A percentile compares a stretch with the other conserved stretches of the same genome.
Conservation (phyloP, 352 stramenopile genomes). For the Thraustochytrium sp. region DNA sequence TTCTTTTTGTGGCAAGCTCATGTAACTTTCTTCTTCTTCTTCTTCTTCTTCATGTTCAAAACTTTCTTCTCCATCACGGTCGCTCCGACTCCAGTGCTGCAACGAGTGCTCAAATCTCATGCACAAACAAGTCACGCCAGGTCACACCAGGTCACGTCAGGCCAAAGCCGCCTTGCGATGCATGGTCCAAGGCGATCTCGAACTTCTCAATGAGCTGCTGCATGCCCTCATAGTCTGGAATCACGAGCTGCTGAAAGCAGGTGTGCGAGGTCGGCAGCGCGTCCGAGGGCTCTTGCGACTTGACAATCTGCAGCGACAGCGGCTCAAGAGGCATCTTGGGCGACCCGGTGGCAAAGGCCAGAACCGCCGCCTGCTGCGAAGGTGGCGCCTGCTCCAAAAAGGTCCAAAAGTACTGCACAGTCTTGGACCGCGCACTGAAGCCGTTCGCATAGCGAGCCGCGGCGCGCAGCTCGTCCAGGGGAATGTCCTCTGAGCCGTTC, state of each 20-base stretch:
- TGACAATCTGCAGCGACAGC: slow-evolving; percentile 19
- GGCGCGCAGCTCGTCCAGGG: slow-evolving; percentile 82
- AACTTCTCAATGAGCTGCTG: slow-evolving; percentile 94
- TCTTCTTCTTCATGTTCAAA: too few relatives aligned
- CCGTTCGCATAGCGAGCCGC: slow-evolving; percentile 76
- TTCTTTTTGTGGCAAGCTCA: not conserved
- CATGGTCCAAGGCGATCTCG: slow-evolving; percentile 93
- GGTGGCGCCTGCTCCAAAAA: slow-evolving; percentile 75
- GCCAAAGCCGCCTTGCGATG: slow-evolving; percentile 79
- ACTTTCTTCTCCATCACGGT: too few relatives aligned
- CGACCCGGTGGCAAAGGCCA: slow-evolving; percentile 87
- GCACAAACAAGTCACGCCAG: not conserved
- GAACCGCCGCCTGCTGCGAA: slow-evolving; percentile 78
- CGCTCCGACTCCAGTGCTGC: too few relatives aligned
- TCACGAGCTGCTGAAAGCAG: slow-evolving; percentile 98
- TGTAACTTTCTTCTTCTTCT: not conserved
- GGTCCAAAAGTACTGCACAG: slow-evolving; percentile 89
- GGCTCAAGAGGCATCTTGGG: slow-evolving; percentile 58
- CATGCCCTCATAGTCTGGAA: slow-evolving; percentile 91
- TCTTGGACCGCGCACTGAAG: slow-evolving; percentile 66
- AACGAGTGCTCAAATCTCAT: not conserved
- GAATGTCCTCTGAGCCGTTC: slow-evolving; percentile 80
- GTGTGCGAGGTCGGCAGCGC: slow-evolving; percentile 88
- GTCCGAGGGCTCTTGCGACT: slow-evolving; percentile 53
- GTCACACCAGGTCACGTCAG: slow-evolving; percentile 71